A percentile compares a stretch with the other conserved stretches of the same genome.
These are phyloP conservation scores for Mycena kentingensis DNA, from an alignment of 768 basidiomycete species.

Conservation along the genomic window DNA sequence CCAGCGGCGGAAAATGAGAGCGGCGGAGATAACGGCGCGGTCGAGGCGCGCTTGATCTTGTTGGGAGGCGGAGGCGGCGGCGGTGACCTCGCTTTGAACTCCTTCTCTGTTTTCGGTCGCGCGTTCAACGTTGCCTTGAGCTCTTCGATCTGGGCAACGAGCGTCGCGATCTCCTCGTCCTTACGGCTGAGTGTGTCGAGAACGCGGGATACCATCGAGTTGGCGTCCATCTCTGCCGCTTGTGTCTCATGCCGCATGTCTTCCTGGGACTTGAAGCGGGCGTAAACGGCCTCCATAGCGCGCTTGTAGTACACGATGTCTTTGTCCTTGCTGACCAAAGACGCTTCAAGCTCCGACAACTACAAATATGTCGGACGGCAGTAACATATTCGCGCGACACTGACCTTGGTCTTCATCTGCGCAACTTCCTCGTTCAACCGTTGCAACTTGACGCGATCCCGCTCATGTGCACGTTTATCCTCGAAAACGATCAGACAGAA, in stretches of 20 bases:
- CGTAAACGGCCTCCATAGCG: slow-evolving; percentile 86
- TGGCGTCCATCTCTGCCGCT: slow-evolving; percentile 60
- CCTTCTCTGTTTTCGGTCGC: slow-evolving; percentile 64
- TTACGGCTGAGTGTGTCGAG: slow-evolving; percentile 55
- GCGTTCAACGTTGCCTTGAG: slow-evolving; percentile 53
- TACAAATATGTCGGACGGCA: slow-evolving; percentile 29
- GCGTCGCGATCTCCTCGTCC: slow-evolving; percentile 60
- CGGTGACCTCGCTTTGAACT: slow-evolving; percentile 59
- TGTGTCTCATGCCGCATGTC: slow-evolving; percentile 50
- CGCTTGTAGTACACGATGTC: slow-evolving; percentile 77
- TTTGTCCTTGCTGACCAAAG: slow-evolving; percentile 60
- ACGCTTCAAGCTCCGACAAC: slow-evolving; percentile 55
- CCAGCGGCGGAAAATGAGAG: slow-evolving; percentile 29
- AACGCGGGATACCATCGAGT: slow-evolving; percentile 66
- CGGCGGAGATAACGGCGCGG: slow-evolving; percentile 9
- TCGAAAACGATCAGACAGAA: neutral
- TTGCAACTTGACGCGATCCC: slow-evolving; percentile 74
- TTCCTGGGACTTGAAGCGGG: slow-evolving; percentile 65
- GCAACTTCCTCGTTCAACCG: slow-evolving; percentile 73
- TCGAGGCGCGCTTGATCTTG: slow-evolving; percentile 35
- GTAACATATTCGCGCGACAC: slow-evolving; percentile 15
- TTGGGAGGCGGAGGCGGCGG: slow-evolving; percentile 30
- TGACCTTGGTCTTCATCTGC: slow-evolving; percentile 68
- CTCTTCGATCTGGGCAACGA: slow-evolving; percentile 52
- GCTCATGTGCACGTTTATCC: slow-evolving; percentile 62